Evolutionary conservation across 2,329 filamentous ascomycete species (phyloP).

Genomic region (Botryotinia narcissicola): DNA sequence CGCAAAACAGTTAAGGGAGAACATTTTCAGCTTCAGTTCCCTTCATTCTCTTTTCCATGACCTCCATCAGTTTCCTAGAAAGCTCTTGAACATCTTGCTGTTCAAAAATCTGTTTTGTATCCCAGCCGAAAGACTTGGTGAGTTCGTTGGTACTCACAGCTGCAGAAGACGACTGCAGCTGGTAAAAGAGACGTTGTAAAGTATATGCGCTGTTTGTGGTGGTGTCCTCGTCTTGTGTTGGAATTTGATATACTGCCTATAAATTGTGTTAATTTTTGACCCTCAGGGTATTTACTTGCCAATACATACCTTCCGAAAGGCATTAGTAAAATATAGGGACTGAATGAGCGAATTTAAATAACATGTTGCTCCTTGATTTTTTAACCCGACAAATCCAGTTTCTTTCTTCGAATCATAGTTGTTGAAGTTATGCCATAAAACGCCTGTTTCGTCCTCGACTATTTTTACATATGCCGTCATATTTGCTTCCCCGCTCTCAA

Average conservation of each 20-base stretch:
- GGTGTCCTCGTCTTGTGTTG: slow-evolving; percentile 79
- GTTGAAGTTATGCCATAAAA: slow-evolving; percentile 86
- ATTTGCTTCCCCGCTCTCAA: slow-evolving; percentile 74
- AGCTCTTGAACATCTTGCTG: slow-evolving; percentile 98
- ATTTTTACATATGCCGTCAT: slow-evolving; percentile 81
- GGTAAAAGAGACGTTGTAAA: slow-evolving; percentile 90
- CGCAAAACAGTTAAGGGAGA: slow-evolving; percentile 86
- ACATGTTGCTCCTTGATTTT: slow-evolving; percentile 93
- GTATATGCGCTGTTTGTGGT: slow-evolving; percentile 89
- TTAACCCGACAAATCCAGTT: slow-evolving; percentile 92
- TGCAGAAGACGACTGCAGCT: slow-evolving; percentile 78
- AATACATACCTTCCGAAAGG: slow-evolving; percentile 76
- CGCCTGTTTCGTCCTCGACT: slow-evolving; percentile 83
- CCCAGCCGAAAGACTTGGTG: slow-evolving; percentile 97
- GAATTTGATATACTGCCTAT: slow-evolving; percentile 94
- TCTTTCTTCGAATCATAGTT: slow-evolving; percentile 99
- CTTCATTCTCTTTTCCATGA: slow-evolving; percentile 97
- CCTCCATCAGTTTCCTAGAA: slow-evolving; percentile 94
- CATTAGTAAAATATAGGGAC: slow-evolving; percentile 83
- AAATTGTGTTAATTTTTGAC: slow-evolving; percentile 21
- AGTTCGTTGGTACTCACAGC: slow-evolving; percentile 91
- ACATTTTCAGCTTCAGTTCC: slow-evolving; percentile 88
- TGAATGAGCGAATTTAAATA: slow-evolving; percentile 84
- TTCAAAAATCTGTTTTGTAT: slow-evolving; percentile 95
- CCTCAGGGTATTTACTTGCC: background rate